phyloP scores from a whole-genome alignment of 2,329 filamentous ascomycete genomes.

The Periglandula ipomoeae region DNA sequence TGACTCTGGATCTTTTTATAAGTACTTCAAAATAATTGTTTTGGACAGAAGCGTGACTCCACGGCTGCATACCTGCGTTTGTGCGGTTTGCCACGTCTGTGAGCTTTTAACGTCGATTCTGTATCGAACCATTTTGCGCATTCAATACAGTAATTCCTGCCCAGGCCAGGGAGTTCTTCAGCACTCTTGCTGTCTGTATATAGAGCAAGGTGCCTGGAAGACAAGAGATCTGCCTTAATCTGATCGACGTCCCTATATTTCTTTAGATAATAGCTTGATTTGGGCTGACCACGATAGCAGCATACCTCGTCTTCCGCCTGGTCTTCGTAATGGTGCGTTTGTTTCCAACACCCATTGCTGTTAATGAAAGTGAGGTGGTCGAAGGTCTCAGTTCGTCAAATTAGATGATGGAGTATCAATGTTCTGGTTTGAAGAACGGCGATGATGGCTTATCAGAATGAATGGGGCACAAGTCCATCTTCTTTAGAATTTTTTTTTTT shows the following conservation, averaged over 20 bases:
- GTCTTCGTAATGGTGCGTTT: slow-evolving; percentile 66
- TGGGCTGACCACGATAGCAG: slow-evolving; percentile 1
- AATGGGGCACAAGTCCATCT: too few species aligned
- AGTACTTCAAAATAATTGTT: background rate
- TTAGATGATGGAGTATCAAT: too few species aligned
- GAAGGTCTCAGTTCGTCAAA: too few species aligned
- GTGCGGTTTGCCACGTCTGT: slow-evolving; percentile 84
- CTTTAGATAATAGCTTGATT: background rate
- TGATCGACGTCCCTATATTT: slow-evolving; percentile 81
- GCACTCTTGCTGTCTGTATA: slow-evolving; percentile 69
- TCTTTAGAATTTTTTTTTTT: too few species aligned
- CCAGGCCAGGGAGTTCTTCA: slow-evolving; percentile 83
- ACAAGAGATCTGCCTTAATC: slow-evolving; percentile 72
- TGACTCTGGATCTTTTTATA: slow-evolving; percentile 46
- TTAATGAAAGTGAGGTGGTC: too few species aligned
- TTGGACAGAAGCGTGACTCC: background rate
- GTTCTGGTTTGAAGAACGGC: too few species aligned
- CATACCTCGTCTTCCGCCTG: slow-evolving; percentile 58
- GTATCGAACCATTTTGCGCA: slow-evolving; percentile 97
- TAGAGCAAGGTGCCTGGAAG: slow-evolving; percentile 68
- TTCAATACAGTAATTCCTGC: slow-evolving; percentile 79
- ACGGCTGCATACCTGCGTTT: slow-evolving; percentile 56
- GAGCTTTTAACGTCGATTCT: slow-evolving; percentile 63
- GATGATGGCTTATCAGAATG: too few species aligned
- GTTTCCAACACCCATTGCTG: slow-evolving; percentile 59